Percentiles rank a stretch among this genome's conserved stretches.
Conservation (phyloP, 345 rosid genomes). For the Durio zibethinus region DNA sequence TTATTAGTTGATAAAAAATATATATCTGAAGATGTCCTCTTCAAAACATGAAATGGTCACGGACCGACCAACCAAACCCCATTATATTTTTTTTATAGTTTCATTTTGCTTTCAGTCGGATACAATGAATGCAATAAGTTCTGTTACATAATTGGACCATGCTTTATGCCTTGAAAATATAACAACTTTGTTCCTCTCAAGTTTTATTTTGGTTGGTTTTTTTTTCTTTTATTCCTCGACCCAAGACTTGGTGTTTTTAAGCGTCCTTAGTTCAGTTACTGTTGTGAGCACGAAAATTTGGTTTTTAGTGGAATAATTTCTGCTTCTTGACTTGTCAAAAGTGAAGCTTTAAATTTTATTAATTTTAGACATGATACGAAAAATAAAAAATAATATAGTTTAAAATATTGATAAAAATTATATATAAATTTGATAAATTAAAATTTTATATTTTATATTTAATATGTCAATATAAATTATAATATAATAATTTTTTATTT, state of each 20-base stretch:
- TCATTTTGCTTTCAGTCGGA: neutral
- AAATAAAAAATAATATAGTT: too few relatives aligned
- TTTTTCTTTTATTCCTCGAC: neutral
- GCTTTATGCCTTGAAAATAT: neutral
- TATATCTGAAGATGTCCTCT: neutral
- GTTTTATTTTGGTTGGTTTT: neutral
- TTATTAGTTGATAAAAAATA: neutral
- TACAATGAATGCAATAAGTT: neutral
- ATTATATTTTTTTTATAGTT: neutral
- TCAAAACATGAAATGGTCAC: neutral
- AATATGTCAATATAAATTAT: too few relatives aligned
- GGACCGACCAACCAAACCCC: constrained; percentile 6
- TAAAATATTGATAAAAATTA: too few relatives aligned
- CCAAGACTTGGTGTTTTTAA: neutral
- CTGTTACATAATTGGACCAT: neutral
- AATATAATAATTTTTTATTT: too few relatives aligned
- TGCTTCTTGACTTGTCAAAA: neutral
- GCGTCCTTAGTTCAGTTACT: neutral
- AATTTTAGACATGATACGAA: too few relatives aligned
- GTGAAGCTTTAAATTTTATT: too few relatives aligned
- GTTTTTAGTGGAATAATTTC: neutral
- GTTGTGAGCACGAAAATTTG: neutral
- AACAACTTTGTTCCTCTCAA: neutral
- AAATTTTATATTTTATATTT: too few relatives aligned
- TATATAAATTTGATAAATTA: too few relatives aligned